Evolutionary conservation across 75 land plant species (phyloP), one percentile per base, ranked within the genome.

Genomic region (Gnetum montanum): DNA sequence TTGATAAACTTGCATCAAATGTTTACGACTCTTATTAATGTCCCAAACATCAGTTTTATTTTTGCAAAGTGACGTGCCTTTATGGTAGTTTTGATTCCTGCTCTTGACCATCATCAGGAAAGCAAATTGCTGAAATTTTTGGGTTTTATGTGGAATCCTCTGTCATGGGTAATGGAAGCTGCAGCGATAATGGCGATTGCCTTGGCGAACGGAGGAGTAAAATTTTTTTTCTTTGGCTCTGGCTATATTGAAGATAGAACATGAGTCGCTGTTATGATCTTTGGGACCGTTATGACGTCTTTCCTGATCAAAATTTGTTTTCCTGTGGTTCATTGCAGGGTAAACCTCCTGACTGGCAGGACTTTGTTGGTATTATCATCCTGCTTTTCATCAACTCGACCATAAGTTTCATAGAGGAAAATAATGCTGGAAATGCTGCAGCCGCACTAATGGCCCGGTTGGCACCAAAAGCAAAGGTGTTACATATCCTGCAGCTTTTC

Each of bases 131-230:
- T 87, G 61, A 87, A 84, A 71, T 84, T 87, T 52, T 69, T 86
- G 58, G 88, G 91, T 11, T 86, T 86, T 43, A 86, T 86, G 91
- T 86, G 91, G 91, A 84, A 87, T 61, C 89, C 92, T 31, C 65
- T 87, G 7, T 87, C 92, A 31, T 87, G 92, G 92, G 92, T 87
- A 47, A 87, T 87, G 92, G 92, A 87, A 57, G 49, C 38, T 31
- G 92, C 92, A 43, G 92, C 92, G 38, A 54, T 87, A 38, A 84
- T 87, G 89, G 88, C 92, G 60, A 87, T 87, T 67, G 92, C 46
- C 34, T 57, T 87, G 27, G 92, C 84, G 31, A 87, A 87, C 62
- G 92, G 92, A 63, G 82, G 74, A 56, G 88, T 85, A 71, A 63
- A 66, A 18, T 24, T 23, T 10, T 49, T 50, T 26, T 18, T n/a